phyloP scores from a whole-genome alignment of 345 rosid genomes.

The rapeseed (Brassica napus) region Da-Ae NC_063446.1:42615501-42616000 shows the following conservation, averaged over 20 bases:
- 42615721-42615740: conserved; percentile 25
- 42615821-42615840: conserved; percentile 97
- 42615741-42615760: conserved; percentile 41
- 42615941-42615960: conserved; percentile 76
- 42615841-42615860: conserved; percentile 91
- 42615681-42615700: conserved; percentile 12
- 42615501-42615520: not conserved
- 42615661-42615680: conserved; percentile 15
- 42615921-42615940: conserved; percentile 76
- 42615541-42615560: not conserved
- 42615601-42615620: not conserved
- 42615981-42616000: conserved; percentile 80
- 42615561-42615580: not conserved
- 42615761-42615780: conserved; percentile 32
- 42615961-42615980: conserved; percentile 91
- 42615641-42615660: conserved; percentile 1
- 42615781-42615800: conserved; percentile 25
- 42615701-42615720: conserved; percentile 30
- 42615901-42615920: conserved; percentile 74
- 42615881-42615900: conserved; percentile 65
- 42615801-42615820: conserved; percentile 73
- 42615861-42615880: conserved; percentile 83
- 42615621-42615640: not conserved
- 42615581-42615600: not conserved
- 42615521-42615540: not conserved